These are phyloP conservation scores for Globisporangium radiosum DNA, from an alignment of 352 stramenopile species.

Conservation along the genomic window DNA sequence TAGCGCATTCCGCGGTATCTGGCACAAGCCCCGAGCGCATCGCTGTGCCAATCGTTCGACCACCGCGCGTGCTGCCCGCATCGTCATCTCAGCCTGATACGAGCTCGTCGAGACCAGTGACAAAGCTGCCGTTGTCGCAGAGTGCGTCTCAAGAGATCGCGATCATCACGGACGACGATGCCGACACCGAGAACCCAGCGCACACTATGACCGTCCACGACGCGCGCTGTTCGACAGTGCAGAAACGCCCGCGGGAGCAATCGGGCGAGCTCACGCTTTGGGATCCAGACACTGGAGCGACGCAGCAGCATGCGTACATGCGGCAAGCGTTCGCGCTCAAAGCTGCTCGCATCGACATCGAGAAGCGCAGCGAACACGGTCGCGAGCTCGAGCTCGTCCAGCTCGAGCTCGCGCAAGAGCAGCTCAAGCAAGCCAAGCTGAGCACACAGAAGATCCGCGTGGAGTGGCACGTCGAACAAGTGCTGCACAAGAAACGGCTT, in stretches of 20 bases:
- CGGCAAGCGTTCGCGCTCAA: constrained; percentile 33
- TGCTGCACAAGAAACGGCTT: constrained; percentile 45
- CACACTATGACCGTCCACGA: neutral
- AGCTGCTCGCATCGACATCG: constrained; percentile 33
- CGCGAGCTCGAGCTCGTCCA: constrained; percentile 38
- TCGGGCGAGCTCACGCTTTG: neutral
- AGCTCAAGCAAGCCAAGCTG: constrained; percentile 44
- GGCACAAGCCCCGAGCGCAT: neutral
- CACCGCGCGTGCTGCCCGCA: neutral
- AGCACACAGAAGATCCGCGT: constrained; percentile 40
- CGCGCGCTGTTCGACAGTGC: neutral
- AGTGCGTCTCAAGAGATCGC: neutral
- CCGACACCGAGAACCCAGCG: neutral
- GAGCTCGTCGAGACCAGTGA: neutral
- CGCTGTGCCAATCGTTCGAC: neutral
- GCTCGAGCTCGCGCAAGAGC: constrained; percentile 37
- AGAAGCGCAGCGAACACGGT: constrained; percentile 29
- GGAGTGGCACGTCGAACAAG: constrained; percentile 47
- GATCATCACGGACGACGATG: constrained; percentile 5
- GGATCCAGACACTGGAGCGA: neutral
- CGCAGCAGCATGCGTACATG: constrained; percentile 23
- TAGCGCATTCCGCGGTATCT: neutral
- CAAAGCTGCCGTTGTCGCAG: neutral
- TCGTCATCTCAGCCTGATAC: neutral
- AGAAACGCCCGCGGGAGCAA: constrained; percentile 1